phyloP scores from a whole-genome alignment of 2,329 filamentous ascomycete species.

The Apiospora koreana region DNA sequence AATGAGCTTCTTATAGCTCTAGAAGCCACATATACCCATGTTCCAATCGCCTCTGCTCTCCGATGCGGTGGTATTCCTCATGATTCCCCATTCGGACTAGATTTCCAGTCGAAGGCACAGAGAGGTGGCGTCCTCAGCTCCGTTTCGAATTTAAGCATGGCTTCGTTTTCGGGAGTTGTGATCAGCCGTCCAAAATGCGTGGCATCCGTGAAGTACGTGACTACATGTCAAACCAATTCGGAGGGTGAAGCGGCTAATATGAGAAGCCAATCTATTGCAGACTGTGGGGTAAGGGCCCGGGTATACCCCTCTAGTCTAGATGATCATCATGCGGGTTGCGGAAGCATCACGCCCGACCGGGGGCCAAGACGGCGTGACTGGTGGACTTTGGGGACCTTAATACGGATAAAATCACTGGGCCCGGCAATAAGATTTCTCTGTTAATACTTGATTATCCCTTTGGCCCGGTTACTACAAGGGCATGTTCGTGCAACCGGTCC shows the following conservation, averaged over 20 bases:
- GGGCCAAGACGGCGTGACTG: constrained; percentile 2
- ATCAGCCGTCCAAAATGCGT: background rate
- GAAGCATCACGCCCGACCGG: background rate
- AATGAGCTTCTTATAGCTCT: background rate
- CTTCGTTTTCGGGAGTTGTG: background rate
- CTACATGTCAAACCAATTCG: background rate
- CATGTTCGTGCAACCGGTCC: background rate
- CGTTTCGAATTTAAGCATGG: background rate
- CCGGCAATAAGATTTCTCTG: background rate
- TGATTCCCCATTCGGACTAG: background rate
- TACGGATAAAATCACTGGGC: background rate
- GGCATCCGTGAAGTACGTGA: background rate
- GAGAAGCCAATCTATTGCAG: background rate
- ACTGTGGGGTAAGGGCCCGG: background rate
- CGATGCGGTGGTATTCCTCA: background rate
- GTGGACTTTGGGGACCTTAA: constrained; percentile 3
- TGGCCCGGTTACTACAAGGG: background rate
- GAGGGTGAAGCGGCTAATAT: background rate
- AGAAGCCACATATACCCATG: background rate
- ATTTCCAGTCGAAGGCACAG: background rate
- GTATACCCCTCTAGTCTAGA: background rate
- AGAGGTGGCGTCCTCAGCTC: background rate
- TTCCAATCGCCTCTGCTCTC: background rate
- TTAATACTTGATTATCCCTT: background rate
- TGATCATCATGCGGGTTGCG: constrained; percentile 1